phyloP scores from a whole-genome alignment of 2,329 filamentous ascomycete genomes.

The Fusarium sterilihyphosum region DNA sequence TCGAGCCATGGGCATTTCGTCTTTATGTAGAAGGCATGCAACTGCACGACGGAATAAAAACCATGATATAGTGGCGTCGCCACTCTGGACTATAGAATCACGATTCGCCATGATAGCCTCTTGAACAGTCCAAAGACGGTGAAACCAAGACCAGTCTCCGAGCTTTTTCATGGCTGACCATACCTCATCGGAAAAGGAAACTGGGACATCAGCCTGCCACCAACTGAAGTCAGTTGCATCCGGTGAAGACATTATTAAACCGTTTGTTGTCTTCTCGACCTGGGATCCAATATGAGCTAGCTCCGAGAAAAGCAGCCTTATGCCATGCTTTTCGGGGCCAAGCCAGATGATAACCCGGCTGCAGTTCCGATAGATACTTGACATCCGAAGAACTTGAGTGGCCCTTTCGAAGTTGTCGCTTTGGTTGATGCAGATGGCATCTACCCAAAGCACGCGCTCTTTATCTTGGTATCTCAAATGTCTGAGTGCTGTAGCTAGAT shows the following conservation, averaged over 20 bases:
- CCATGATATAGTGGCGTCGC: neutral
- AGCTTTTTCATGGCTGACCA: neutral
- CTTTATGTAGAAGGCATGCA: neutral
- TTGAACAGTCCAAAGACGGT: neutral
- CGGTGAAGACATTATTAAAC: fast-evolving
- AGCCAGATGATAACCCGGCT: neutral
- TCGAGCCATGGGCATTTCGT: neutral
- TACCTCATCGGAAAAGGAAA: fast-evolving
- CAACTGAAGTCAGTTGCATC: neutral
- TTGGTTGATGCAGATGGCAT: neutral
- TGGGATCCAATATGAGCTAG: neutral
- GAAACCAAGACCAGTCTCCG: fast-evolving
- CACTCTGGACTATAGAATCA: neutral
- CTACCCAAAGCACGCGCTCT: neutral
- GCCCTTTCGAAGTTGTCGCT: neutral
- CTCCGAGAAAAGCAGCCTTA: neutral
- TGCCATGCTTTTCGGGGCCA: neutral
- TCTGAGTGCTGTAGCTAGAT: neutral
- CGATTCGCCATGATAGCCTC: neutral
- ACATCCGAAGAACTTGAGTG: neutral
- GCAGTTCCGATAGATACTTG: neutral
- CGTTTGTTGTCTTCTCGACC: neutral
- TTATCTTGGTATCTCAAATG: neutral
- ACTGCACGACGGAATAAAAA: neutral
- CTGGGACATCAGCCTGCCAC: too few relatives aligned